phyloP scores from a whole-genome alignment of 495 filamentous ascomycete genomes.

The Aspergillus hancockii region DNA sequence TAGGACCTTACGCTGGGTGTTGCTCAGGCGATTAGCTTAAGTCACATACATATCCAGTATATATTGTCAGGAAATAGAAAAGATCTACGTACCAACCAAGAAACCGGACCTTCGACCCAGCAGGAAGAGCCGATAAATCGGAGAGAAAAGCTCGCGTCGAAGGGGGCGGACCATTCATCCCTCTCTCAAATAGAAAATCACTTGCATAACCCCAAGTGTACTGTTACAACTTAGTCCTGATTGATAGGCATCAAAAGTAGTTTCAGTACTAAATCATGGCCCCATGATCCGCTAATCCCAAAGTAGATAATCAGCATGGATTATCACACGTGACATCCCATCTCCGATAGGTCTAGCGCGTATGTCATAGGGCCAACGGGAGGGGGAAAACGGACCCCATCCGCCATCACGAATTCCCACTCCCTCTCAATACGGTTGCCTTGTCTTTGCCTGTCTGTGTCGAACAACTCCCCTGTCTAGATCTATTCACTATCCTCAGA shows the following conservation, averaged over 20 bases:
- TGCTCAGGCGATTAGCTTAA: background rate
- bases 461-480: background rate
- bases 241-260: background rate
- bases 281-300: background rate
- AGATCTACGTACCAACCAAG: constrained; percentile 74
- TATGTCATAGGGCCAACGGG: constrained; percentile 46
- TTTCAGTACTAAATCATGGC: background rate
- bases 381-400: constrained; percentile 32
- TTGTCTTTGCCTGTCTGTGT: background rate
- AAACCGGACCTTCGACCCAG: constrained; percentile 81
- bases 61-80: background rate
- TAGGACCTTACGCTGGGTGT: constrained; percentile 68
- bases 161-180: constrained; percentile 52
- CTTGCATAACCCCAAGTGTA: background rate
- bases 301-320: background rate
- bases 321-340: constrained; percentile 37
- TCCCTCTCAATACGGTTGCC: constrained; percentile 20
- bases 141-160: constrained; percentile 69
- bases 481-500: background rate
- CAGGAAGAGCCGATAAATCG: constrained; percentile 52
- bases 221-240: background rate
- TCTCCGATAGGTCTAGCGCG: constrained; percentile 34
- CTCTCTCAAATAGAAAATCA: background rate
- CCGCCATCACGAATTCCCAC: constrained; percentile 9
- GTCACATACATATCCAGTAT: background rate